A percentile compares a stretch with the other conserved stretches of the same genome.
These are phyloP conservation scores for Acmispon strigosus DNA, from an alignment of 306 rosid species.

Conservation along the genomic window DNA sequence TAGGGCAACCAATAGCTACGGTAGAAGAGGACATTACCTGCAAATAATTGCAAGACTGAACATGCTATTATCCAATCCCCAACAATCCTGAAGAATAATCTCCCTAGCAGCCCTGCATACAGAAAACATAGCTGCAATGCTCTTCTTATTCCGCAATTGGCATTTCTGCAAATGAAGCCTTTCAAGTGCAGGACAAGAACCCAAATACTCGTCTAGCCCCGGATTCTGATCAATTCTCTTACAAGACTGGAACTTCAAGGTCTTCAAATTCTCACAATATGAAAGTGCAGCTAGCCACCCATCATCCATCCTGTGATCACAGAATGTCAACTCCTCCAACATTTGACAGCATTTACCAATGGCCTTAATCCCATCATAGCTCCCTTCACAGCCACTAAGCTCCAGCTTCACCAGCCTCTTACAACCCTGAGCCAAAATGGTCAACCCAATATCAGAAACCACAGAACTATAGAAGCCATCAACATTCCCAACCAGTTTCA, in stretches of 20 bases:
- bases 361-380: constrained; percentile 90
- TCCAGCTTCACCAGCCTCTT: constrained; percentile 83
- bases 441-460: constrained; percentile 85
- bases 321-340: constrained; percentile 77
- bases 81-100: constrained; percentile 69
- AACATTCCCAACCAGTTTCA: constrained; percentile 66
- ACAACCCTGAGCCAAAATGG: constrained; percentile 92
- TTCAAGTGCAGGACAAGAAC: constrained; percentile 66
- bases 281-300: constrained; percentile 83
- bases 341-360: constrained; percentile 91
- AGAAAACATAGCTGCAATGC: constrained; percentile 49
- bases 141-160: constrained; percentile 61
- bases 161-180: constrained; percentile 69
- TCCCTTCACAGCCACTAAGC: constrained; percentile 87
- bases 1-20: background rate
- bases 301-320: constrained; percentile 85
- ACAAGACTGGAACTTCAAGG: constrained; percentile 64
- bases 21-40: constrained; percentile 46
- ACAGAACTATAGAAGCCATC: constrained; percentile 60
- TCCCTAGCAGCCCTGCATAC: constrained; percentile 60
- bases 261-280: constrained; percentile 78
- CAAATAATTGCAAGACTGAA: constrained; percentile 55
- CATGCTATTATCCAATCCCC: constrained; percentile 71
- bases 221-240: constrained; percentile 56
- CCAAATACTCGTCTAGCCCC: constrained; percentile 58